Conservation (phyloP, 2,329 filamentous ascomycete species). For the Seiridium cupressi region DNA sequence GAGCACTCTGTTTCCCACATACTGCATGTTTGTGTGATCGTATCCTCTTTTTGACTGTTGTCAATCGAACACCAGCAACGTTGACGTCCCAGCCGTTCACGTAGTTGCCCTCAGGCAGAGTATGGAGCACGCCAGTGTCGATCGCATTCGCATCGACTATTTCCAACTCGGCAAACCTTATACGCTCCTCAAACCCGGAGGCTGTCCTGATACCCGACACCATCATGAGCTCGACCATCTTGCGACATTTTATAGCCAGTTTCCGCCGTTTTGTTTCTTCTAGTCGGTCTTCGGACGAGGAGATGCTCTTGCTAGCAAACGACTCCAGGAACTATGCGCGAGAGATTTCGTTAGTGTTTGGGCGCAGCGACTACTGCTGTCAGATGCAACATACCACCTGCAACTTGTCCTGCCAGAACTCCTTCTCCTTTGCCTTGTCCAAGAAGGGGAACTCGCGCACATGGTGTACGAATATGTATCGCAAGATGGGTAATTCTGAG, state of each 20-base stretch:
- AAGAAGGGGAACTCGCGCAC: constrained; percentile 97
- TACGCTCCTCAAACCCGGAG: constrained; percentile 95
- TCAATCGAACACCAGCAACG: constrained; percentile 82
- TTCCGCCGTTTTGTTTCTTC: constrained; percentile 96
- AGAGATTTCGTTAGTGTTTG: not conserved
- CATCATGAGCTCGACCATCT: constrained; percentile 99
- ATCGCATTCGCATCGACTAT: constrained; percentile 93
- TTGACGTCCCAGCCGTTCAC: constrained; percentile 98
- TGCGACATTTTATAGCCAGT: constrained; percentile 87
- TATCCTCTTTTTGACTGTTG: constrained; percentile 79
- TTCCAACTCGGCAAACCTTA: constrained; percentile 94
- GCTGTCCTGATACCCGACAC: constrained; percentile 94
- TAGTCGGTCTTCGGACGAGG: constrained; percentile 90
- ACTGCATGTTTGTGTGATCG: constrained; percentile 89
- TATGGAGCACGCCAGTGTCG: constrained; percentile 82
- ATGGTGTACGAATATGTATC: constrained; percentile 98
- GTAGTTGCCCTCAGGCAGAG: constrained; percentile 84
- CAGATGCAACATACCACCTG: constrained; percentile 68
- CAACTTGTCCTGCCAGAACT: constrained; percentile 98
- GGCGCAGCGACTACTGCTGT: no score
- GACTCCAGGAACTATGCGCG: constrained; percentile 80
- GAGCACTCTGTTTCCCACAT: constrained; percentile 30
- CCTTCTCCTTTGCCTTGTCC: constrained; percentile 94
- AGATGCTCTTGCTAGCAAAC: constrained; percentile 95
- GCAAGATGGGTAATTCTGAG: constrained; percentile 87